These are phyloP conservation scores for Naegleria fowleri DNA, from an alignment of 208 protist genomes.

Conservation along the genomic window DNA sequence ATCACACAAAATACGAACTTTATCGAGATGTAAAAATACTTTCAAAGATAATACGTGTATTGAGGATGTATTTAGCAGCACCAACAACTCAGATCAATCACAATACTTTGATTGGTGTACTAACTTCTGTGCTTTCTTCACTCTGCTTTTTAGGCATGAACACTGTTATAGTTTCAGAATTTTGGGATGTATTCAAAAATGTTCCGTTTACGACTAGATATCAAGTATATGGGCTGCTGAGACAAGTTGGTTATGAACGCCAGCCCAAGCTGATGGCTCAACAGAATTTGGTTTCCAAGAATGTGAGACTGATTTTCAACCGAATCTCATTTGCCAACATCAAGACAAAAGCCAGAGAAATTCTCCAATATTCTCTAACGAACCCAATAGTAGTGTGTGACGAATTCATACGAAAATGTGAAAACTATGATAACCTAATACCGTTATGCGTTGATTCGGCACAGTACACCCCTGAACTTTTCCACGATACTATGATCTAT, in stretches of 20 bases:
- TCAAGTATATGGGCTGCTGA: neutral
- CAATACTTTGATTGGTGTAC: neutral
- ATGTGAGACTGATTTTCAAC: neutral
- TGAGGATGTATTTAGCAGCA: neutral
- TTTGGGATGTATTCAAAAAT: neutral
- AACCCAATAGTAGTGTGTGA: neutral
- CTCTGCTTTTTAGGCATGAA: neutral
- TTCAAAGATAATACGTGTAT: neutral
- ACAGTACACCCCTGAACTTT: neutral
- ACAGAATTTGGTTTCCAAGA: neutral
- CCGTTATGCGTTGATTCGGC: neutral
- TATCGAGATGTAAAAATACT: neutral
- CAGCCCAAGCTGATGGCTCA: conserved; percentile 13
- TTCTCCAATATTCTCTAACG: neutral
- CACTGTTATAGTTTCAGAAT: neutral
- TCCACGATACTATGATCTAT: neutral
- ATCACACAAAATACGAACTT: neutral
- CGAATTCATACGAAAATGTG: neutral
- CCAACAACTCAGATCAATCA: neutral
- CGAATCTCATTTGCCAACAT: neutral
- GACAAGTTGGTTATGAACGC: neutral
- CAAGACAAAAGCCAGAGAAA: neutral
- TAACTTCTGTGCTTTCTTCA: neutral
- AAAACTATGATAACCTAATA: conserved; percentile 13
- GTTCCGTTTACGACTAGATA: neutral